phyloP scores from a whole-genome alignment of 2,329 filamentous ascomycete genomes.

The Fusarium sp. region DNA sequence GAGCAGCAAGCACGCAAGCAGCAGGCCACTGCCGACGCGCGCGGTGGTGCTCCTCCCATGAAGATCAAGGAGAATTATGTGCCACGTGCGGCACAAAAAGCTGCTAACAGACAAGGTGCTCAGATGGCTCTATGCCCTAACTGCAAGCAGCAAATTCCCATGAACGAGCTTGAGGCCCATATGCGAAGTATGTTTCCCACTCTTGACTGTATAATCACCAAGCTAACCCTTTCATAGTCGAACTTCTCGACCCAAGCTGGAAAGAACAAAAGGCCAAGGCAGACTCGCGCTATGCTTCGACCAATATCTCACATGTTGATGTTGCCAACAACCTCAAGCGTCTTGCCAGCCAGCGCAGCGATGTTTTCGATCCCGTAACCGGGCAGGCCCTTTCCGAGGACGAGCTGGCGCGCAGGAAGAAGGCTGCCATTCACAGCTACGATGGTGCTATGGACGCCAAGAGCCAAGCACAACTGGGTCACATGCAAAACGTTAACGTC shows the following conservation, averaged over 20 bases:
- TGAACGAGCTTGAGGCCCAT: slow-evolving; percentile 88
- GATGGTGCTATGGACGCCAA: slow-evolving; percentile 73
- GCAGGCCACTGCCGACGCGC: slow-evolving; percentile 81
- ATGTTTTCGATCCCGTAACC: slow-evolving; percentile 83
- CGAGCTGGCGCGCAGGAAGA: slow-evolving; percentile 79
- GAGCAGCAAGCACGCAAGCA: slow-evolving; percentile 73
- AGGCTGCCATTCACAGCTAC: slow-evolving; percentile 72
- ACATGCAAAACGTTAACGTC: slow-evolving; percentile 78
- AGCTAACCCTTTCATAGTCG: slow-evolving; percentile 69
- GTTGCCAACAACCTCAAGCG: slow-evolving; percentile 95
- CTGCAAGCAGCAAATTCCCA: slow-evolving; percentile 89
- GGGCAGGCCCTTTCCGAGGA: slow-evolving; percentile 78
- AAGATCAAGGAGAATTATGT: slow-evolving; percentile 96
- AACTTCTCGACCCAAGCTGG: slow-evolving; percentile 93
- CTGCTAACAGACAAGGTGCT: slow-evolving; percentile 71
- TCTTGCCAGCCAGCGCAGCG: slow-evolving; percentile 86
- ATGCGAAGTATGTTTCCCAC: slow-evolving; percentile 75
- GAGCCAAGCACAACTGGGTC: slow-evolving; percentile 62
- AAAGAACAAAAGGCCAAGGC: slow-evolving; percentile 94
- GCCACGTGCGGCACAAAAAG: slow-evolving; percentile 80
- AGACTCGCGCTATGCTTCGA: slow-evolving; percentile 84
- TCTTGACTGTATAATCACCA: not conserved
- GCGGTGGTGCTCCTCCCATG: slow-evolving; percentile 75
- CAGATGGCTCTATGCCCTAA: slow-evolving; percentile 87
- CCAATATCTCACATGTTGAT: slow-evolving; percentile 86